These are phyloP conservation scores for Cytospora mali DNA, from an alignment of 2,329 filamentous ascomycete genomes.

Conservation along the genomic window DNA sequence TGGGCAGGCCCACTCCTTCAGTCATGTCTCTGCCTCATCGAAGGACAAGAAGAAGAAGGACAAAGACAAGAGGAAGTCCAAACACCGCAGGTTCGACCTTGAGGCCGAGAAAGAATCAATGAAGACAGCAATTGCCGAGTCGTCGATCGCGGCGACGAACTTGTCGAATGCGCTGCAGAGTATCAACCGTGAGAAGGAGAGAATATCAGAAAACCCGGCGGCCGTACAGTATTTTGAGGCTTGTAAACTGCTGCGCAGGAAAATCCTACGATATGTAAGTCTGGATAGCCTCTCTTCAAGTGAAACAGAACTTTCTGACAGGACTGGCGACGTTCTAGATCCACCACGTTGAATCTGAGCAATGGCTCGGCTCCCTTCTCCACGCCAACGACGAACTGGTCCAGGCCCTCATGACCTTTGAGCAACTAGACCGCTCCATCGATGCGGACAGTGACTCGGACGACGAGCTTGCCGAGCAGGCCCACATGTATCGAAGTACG, in stretches of 20 bases:
- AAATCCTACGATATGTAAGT: slow-evolving; percentile 79
- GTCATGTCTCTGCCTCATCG: slow-evolving; percentile 43
- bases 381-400: slow-evolving; percentile 97
- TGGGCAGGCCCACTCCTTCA: slow-evolving; percentile 44
- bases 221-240: slow-evolving; percentile 78
- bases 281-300: background rate
- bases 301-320: background rate
- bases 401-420: slow-evolving; percentile 87
- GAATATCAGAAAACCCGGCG: slow-evolving; percentile 80
- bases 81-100: slow-evolving; percentile 73
- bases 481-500: slow-evolving; percentile 64
- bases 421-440: slow-evolving; percentile 87
- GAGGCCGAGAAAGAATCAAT: slow-evolving; percentile 87
- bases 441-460: slow-evolving; percentile 74
- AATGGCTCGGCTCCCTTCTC: slow-evolving; percentile 88
- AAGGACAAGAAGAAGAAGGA: slow-evolving; percentile 50
- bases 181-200: slow-evolving; percentile 86
- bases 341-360: slow-evolving; percentile 85
- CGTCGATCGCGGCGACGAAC: slow-evolving; percentile 89
- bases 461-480: slow-evolving; percentile 68
- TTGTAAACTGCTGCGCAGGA: slow-evolving; percentile 83
- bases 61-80: slow-evolving; percentile 54
- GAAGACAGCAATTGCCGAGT: slow-evolving; percentile 84
- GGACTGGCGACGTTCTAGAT: slow-evolving; percentile 55
- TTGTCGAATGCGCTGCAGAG: slow-evolving; percentile 83